Percentiles rank a stretch among this genome's conserved stretches.
These are phyloP conservation scores for Aspergillus amoenus DNA, from an alignment of 2,329 filamentous ascomycete genomes.

Conservation along the genomic window DNA sequence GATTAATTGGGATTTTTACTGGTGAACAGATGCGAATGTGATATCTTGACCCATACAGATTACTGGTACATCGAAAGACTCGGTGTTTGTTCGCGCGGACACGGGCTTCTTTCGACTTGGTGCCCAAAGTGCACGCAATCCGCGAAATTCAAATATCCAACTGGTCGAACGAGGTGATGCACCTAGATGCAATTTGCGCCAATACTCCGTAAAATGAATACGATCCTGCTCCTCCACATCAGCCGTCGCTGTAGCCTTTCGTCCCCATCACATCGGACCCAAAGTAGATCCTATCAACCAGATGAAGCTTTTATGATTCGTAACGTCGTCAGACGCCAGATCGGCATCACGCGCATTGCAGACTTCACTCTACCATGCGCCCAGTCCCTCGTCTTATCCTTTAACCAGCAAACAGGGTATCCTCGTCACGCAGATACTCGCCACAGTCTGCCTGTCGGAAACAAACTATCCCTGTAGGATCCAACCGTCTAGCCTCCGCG, in stretches of 20 bases:
- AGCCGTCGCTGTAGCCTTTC: not conserved
- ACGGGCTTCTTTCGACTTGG: no score
- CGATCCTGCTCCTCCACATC: not conserved
- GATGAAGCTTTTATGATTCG: not conserved
- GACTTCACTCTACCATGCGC: not conserved
- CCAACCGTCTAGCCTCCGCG: constrained; percentile 76
- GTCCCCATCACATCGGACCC: not conserved
- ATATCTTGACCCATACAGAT: not conserved
- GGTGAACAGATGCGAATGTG: not conserved
- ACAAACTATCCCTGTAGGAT: constrained; percentile 84
- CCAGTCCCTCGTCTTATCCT: not conserved
- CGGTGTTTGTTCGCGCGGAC: not conserved
- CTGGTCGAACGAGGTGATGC: not conserved
- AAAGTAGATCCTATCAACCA: not conserved
- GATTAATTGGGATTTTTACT: not conserved
- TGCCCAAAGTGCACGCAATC: not conserved
- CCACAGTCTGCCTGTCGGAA: constrained; percentile 94
- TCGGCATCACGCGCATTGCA: not conserved
- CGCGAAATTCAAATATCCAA: not conserved
- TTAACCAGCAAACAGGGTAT: constrained; percentile 12
- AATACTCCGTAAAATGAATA: constrained; percentile 2
- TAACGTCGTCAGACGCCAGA: not conserved
- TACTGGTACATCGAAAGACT: not conserved
- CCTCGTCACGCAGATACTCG: constrained; percentile 81
- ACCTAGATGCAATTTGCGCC: not conserved